Base-by-base conservation (phyloP, 345 rosid genomes). In the Kandelia obovata region DNA sequence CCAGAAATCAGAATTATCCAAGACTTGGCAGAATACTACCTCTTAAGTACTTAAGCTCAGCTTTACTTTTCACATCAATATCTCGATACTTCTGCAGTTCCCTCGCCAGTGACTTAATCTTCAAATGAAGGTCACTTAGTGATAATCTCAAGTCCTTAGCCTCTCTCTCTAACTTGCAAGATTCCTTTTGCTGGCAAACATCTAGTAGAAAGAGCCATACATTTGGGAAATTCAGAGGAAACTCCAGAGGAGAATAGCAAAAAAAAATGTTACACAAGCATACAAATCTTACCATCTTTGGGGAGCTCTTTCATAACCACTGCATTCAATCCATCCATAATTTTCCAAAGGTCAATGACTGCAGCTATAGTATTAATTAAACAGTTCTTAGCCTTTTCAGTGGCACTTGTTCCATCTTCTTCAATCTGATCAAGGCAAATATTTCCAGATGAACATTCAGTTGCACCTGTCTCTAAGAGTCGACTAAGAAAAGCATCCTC, bases 401-500 rank as follows among this genome's bases (percentile, higher is more conserved):
- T 62, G 15, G 73, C 68, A 65, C 66, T 76, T 63, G 69, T 83
- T 62, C 77, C 64, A 37, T 74, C 76, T 69, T 79, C 89, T 71
- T 84, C 87, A 62, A 83, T 81, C 69, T 52, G 74, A 75, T 71
- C 76, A 31, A 72, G 78, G 79, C 85, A 80, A 71, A 66, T 78
- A 73, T 62, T 69, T 16, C 84, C 55, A 2, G 85, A 87, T 58
- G 93, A 90, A 83, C 83, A 84, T 75, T 92, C 98, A 31, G 90
- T 92, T 23, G 96, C 99, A 79, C 96, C 96, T 27, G 91, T 86
- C 78, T 88, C 92, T 17, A 75, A 74, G 21, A 95, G 91, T 53
- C 96, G 88, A 72, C 86, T 76, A 65, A 85, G 87, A 66, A 92
- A 89, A 72, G 80, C 86, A 58, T 85, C 89, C 79, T 86, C 81